These are phyloP conservation scores for Trichoderma simmonsii DNA, from an alignment of 2,329 filamentous ascomycete species.

Conservation along the genomic window DNA sequence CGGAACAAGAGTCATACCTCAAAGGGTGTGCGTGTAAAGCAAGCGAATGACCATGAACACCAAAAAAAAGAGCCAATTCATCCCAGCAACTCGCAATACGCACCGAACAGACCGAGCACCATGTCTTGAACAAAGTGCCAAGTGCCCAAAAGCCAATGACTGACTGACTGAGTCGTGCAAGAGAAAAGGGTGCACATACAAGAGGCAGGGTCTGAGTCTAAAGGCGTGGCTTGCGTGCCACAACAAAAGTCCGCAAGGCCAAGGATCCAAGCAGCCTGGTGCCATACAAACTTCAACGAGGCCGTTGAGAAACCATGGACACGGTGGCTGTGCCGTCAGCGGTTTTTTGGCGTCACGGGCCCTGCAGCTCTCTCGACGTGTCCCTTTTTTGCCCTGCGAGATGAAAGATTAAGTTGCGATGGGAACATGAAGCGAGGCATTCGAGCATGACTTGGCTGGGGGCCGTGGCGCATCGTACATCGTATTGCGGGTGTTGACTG, in stretches of 20 bases:
- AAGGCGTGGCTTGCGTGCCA: constrained; percentile 5
- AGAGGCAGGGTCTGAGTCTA: constrained; percentile 6
- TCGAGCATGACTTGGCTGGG: not conserved
- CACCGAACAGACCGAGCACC: not conserved
- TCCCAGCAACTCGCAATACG: not conserved
- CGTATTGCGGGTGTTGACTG: not conserved
- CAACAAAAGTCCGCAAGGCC: constrained; percentile 11
- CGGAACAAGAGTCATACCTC: not conserved
- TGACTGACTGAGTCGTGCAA: not conserved
- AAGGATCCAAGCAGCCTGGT: not conserved
- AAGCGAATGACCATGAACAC: not conserved
- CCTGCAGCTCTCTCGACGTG: not conserved
- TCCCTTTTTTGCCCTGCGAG: not conserved
- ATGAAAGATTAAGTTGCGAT: not conserved
- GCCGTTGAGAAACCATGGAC: not conserved
- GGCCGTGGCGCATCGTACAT: not conserved
- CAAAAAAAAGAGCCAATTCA: not conserved
- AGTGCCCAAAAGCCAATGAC: not conserved
- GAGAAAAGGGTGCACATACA: not conserved
- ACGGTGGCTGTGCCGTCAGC: constrained; percentile 3
- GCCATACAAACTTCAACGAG: not conserved
- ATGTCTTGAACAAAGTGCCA: not conserved
- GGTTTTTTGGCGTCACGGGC: not conserved
- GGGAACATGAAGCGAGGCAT: not conserved
- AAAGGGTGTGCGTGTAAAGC: not conserved